Conservation (phyloP, 441 rosid species). For the Bocquillonia castaneifolia region DNA sequence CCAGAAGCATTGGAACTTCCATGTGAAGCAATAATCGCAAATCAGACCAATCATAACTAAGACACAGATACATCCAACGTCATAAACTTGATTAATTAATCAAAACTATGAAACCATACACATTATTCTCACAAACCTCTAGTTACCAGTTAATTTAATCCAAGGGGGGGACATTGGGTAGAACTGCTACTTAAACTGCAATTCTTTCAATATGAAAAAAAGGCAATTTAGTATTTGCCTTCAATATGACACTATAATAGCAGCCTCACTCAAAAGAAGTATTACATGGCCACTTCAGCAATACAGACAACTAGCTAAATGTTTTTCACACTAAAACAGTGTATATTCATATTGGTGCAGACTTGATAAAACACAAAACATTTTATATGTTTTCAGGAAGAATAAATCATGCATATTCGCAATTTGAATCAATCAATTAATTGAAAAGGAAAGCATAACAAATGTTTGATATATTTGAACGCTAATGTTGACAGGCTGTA, state of each 20-base stretch:
- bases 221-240: neutral
- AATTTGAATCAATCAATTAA: neutral
- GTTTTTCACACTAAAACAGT: neutral
- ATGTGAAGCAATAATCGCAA: neutral
- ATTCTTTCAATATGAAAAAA: neutral
- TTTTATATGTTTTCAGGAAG: neutral
- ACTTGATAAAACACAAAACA: neutral
- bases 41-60: neutral
- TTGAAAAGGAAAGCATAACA: neutral
- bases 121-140: neutral
- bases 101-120: neutral
- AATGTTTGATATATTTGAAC: neutral
- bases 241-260: neutral
- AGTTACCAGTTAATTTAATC: neutral
- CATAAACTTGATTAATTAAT: neutral
- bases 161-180: neutral
- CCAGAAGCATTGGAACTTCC: neutral
- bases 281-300: neutral
- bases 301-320: neutral
- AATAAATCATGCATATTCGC: neutral
- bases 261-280: neutral
- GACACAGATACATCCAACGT: constrained; percentile 3
- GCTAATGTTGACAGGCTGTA: neutral
- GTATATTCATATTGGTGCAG: neutral
- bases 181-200: neutral